These are phyloP conservation scores for Phytophthora kernoviae DNA, from an alignment of 352 stramenopile species.

Conservation along the genomic window DNA sequence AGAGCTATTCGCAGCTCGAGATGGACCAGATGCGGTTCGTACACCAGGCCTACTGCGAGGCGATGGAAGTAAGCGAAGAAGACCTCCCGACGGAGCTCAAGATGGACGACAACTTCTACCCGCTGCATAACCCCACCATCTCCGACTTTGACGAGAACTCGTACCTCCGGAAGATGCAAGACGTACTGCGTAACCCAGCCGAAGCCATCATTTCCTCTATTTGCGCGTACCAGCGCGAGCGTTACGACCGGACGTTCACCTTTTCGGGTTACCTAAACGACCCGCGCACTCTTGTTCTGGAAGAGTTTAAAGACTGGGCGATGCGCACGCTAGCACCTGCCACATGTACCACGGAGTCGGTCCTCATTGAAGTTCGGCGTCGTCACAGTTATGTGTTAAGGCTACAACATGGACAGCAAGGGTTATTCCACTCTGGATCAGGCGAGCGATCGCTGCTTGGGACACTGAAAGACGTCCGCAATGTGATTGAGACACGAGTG, in stretches of 20 bases:
- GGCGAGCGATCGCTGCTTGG: slow-evolving; percentile 78
- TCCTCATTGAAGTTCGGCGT: slow-evolving; percentile 74
- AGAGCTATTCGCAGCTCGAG: slow-evolving; percentile 86
- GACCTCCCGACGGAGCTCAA: slow-evolving; percentile 83
- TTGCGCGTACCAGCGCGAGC: slow-evolving; percentile 82
- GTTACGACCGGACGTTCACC: slow-evolving; percentile 74
- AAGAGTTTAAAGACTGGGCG: slow-evolving; percentile 88
- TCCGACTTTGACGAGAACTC: slow-evolving; percentile 88
- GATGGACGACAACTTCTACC: slow-evolving; percentile 87
- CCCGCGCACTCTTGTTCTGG: slow-evolving; percentile 76
- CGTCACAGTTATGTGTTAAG: slow-evolving; percentile 78
- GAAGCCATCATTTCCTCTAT: slow-evolving; percentile 89
- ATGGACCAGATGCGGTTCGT: slow-evolving; percentile 87
- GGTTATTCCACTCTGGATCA: slow-evolving; percentile 76
- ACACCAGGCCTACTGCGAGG: slow-evolving; percentile 86
- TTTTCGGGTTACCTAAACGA: slow-evolving; percentile 87
- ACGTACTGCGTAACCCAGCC: slow-evolving; percentile 79
- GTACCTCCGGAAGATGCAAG: slow-evolving; percentile 89
- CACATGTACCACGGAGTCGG: slow-evolving; percentile 79
- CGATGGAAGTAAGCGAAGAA: slow-evolving; percentile 82
- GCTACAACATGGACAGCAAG: slow-evolving; percentile 83
- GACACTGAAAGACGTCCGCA: slow-evolving; percentile 84
- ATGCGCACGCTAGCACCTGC: slow-evolving; percentile 79
- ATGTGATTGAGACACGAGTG: slow-evolving; percentile 77
- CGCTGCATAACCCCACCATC: slow-evolving; percentile 71